Percentiles rank a stretch among this genome's conserved stretches.
Evolutionary conservation across 257 asterid species (phyloP).

Genomic region (Apocynum venetum): DNA sequence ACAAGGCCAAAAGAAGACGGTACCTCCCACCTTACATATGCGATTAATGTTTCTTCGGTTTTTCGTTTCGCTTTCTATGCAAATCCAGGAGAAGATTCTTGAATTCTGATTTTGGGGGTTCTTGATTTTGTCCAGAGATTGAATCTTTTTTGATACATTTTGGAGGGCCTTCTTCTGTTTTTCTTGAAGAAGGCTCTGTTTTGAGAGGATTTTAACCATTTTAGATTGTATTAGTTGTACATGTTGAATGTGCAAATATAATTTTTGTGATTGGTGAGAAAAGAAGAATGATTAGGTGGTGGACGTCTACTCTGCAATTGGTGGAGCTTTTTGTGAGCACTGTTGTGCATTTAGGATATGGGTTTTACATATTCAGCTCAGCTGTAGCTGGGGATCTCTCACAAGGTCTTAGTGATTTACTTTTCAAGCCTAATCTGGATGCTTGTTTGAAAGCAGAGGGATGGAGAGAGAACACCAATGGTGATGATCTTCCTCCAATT

Average conservation of each 20-base stretch:
- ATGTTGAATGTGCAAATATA: not conserved
- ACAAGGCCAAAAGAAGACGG: not conserved
- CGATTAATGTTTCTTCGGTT: not conserved
- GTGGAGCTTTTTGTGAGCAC: slow-evolving; percentile 66
- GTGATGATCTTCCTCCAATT: slow-evolving; percentile 80
- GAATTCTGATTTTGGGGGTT: not conserved
- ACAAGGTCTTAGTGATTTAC: slow-evolving; percentile 57
- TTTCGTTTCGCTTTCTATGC: not conserved
- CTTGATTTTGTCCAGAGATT: slow-evolving; percentile 12
- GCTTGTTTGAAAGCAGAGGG: slow-evolving; percentile 37
- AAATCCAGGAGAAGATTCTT: not conserved
- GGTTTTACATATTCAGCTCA: slow-evolving; percentile 85
- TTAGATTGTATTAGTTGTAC: not conserved
- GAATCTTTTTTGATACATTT: not conserved
- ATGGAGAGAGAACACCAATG: slow-evolving; percentile 27
- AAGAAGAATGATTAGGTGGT: slow-evolving; percentile 62
- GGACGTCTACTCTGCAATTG: slow-evolving; percentile 64
- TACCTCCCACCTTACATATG: slow-evolving; percentile 9
- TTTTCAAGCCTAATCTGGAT: slow-evolving; percentile 56
- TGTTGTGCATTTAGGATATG: slow-evolving; percentile 79
- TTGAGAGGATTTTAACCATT: not conserved
- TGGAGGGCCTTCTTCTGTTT: slow-evolving; percentile 49
- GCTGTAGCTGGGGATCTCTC: slow-evolving; percentile 90
- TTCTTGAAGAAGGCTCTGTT: slow-evolving; percentile 58
- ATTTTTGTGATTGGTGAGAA: not conserved